Base-by-base conservation (phyloP, 139 green algal species). In the Desmodesmus armatus region DNA sequence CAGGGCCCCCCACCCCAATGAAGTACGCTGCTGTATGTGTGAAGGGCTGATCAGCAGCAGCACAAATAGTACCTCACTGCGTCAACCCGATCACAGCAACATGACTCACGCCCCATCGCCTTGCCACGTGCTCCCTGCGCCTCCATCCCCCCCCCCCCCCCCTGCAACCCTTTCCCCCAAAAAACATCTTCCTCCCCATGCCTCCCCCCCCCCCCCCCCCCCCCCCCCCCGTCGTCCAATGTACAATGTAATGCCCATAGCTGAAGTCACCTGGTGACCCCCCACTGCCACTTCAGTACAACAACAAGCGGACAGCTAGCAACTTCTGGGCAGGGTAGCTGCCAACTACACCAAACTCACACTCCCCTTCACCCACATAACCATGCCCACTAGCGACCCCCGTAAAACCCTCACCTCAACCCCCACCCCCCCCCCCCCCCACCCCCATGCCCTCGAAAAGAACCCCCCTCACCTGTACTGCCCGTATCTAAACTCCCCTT, bases 241-340 rank as follows among this genome's bases (percentile, higher is more conserved):
- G n/a, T n/a, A n/a, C n/a, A n/a, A n/a, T 84, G 78, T 84, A 78
- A 27, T 76, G 60, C 25, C 78, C 78, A 43, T 84, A 84, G 47
- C 78, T 63, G 63, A 84, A 84, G 3, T 31, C 9, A 5, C 78
- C 78, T 27, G 47, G 62, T 9, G 62, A 77, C 40, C 77, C 63
- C 7, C 78, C 78, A 49, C 77, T 84, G 58, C 78, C 78, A 41
- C 53, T 75, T n/a, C 76, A 84, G 60, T 84, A 62, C 76, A 84
- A 84, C 62, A 62, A 63, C 7, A 84, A 40, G 25, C 60, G n/a
- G 60, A 37, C 62, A 84, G 78, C 62, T 63, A 13, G 29, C 78
- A 84, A 6, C n/a, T 60, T 0, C 53, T 62, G 23, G 39, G 49
- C 21, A 86, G 31, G 11, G 80, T 69, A 51, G 67, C 73, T 0